phyloP scores from a whole-genome alignment of 441 rosid species.

The Aquilaria agallochum region DNA sequence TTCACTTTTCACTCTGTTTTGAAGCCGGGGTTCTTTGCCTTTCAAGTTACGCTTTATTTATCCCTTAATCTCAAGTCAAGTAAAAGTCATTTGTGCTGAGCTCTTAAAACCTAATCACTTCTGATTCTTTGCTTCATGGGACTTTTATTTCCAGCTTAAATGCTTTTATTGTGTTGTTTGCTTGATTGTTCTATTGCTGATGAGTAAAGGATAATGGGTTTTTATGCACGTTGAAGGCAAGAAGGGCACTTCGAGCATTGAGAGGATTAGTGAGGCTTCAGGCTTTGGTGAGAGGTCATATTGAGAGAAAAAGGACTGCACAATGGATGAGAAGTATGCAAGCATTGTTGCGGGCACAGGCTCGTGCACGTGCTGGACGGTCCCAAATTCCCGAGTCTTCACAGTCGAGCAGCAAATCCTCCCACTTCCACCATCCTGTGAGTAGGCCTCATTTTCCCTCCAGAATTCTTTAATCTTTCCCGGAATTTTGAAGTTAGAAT shows the following conservation, averaged over 20 bases:
- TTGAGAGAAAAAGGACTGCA: conserved; percentile 65
- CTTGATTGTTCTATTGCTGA: not conserved
- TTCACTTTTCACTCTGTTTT: no score
- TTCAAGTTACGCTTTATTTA: no score
- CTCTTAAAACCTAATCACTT: not conserved
- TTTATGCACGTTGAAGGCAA: conserved; percentile 42
- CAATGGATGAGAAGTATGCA: conserved; percentile 67
- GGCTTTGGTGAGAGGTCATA: conserved; percentile 89
- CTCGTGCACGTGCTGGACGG: conserved; percentile 60
- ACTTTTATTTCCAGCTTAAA: no score
- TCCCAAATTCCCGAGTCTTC: conserved; percentile 55
- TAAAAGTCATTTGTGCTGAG: not conserved
- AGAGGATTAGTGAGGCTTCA: conserved; percentile 89
- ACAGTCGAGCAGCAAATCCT: conserved; percentile 66
- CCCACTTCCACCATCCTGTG: conserved; percentile 67
- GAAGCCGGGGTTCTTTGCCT: no score
- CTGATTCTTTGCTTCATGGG: no score
- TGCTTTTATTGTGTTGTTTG: not conserved
- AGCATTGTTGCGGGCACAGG: conserved; percentile 69
- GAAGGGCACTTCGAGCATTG: conserved; percentile 83
- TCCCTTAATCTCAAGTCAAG: no score
- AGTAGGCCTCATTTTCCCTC: conserved; percentile 18
- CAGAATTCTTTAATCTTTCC: conserved; percentile 11
- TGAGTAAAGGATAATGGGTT: no score
- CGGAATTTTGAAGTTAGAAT: not conserved